Evolutionary conservation across 2,329 filamentous ascomycete genomes (phyloP).

Genomic region (Fusarium torulosum): DNA sequence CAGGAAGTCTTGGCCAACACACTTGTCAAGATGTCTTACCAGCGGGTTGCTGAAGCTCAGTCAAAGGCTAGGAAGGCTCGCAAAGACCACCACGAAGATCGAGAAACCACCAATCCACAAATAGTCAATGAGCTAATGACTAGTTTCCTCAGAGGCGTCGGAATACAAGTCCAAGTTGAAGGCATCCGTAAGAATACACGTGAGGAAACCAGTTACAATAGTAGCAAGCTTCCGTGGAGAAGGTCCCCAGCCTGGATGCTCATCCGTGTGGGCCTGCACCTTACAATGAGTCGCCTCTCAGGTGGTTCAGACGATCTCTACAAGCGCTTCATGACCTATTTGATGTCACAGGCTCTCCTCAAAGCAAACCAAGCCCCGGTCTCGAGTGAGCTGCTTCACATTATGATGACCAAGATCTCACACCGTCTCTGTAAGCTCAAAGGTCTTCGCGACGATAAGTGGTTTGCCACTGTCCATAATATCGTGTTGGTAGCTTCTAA

Average conservation of each 20-base stretch:
- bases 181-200: slow-evolving; percentile 63
- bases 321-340: slow-evolving; percentile 37
- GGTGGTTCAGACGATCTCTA: neutral
- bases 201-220: slow-evolving; percentile 64
- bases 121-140: slow-evolving; percentile 64
- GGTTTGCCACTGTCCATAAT: slow-evolving; percentile 13
- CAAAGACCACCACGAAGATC: slow-evolving; percentile 54
- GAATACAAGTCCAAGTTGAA: slow-evolving; percentile 38
- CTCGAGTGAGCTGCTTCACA: slow-evolving; percentile 23
- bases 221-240: slow-evolving; percentile 56
- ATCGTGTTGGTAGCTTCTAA: slow-evolving; percentile 6
- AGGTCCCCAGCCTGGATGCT: slow-evolving; percentile 68
- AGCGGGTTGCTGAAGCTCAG: slow-evolving; percentile 40
- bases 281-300: slow-evolving; percentile 29
- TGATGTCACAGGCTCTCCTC: slow-evolving; percentile 13
- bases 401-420: slow-evolving; percentile 32
- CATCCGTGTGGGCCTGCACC: slow-evolving; percentile 64
- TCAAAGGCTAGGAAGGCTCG: slow-evolving; percentile 54
- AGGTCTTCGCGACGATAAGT: neutral
- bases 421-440: slow-evolving; percentile 28
- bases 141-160: slow-evolving; percentile 56
- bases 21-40: slow-evolving; percentile 50
- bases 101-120: slow-evolving; percentile 63
- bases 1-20: slow-evolving; percentile 41
- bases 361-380: neutral